Evolutionary conservation across 352 stramenopile genomes (phyloP).

Genomic region (Phytopythium cucurbitacearum): DNA sequence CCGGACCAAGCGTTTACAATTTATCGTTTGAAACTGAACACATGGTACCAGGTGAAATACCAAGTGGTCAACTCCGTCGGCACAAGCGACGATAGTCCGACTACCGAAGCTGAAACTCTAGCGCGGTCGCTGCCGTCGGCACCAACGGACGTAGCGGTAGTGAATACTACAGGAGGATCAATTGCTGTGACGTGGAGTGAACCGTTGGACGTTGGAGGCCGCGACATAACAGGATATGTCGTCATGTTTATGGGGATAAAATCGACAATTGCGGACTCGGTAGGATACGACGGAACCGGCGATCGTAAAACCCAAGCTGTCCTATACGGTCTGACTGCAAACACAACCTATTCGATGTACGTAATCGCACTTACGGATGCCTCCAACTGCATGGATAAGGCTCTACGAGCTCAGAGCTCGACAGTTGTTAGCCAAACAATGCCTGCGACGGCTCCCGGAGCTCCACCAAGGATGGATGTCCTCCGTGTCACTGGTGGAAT

Average conservation of each 20-base stretch:
- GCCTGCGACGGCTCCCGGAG: conserved; percentile 15
- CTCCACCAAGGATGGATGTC: conserved; percentile 18
- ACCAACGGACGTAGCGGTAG: conserved; percentile 23
- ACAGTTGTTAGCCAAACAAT: conserved; percentile 9
- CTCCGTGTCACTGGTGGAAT: conserved; percentile 25
- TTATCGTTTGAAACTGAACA: conserved; percentile 27
- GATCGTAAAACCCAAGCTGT: conserved; percentile 11
- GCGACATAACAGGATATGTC: conserved; percentile 38
- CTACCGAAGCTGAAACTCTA: conserved; percentile 23
- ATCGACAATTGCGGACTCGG: neutral
- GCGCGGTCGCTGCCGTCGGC: conserved; percentile 35
- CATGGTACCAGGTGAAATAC: conserved; percentile 42
- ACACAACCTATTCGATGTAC: conserved; percentile 25
- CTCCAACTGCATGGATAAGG: conserved; percentile 29
- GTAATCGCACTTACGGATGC: conserved; percentile 30
- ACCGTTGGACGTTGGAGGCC: conserved; percentile 49
- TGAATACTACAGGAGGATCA: conserved; percentile 32
- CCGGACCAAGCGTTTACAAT: conserved; percentile 13
- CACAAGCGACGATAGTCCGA: conserved; percentile 25
- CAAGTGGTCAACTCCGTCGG: conserved; percentile 44
- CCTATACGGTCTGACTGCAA: conserved; percentile 24
- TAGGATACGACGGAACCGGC: conserved; percentile 50
- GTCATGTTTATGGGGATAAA: conserved; percentile 22
- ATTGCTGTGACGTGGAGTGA: conserved; percentile 39
- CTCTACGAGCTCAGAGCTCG: conserved; percentile 16